phyloP scores from a whole-genome alignment of 2,329 filamentous ascomycete species.

The Zelopaecilomyces penicillatus region DNA sequence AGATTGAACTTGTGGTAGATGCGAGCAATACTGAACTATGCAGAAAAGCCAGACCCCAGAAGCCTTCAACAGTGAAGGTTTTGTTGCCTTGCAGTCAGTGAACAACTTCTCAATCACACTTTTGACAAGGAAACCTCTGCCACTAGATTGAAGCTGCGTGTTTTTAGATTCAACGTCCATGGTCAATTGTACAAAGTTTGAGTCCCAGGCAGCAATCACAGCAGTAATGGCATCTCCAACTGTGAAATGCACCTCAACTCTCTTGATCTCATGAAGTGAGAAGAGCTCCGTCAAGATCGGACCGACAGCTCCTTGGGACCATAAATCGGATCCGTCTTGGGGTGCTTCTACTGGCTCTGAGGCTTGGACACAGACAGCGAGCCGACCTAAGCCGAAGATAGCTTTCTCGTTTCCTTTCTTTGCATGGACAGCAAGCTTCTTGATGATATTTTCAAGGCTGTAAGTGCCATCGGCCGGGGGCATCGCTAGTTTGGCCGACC shows the following conservation, averaged over 20 bases:
- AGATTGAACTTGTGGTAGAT: slow-evolving; percentile 63
- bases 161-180: slow-evolving; percentile 60
- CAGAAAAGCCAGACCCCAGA: slow-evolving; percentile 94
- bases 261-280: slow-evolving; percentile 71
- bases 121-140: slow-evolving; percentile 35
- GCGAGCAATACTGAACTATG: slow-evolving; percentile 81
- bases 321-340: slow-evolving; percentile 13
- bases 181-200: slow-evolving; percentile 64
- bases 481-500: slow-evolving; percentile 35
- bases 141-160: slow-evolving; percentile 27
- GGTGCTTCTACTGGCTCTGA: slow-evolving; percentile 10
- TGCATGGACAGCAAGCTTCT: slow-evolving; percentile 57
- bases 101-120: slow-evolving; percentile 65
- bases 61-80: slow-evolving; percentile 82
- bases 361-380: slow-evolving; percentile 56
- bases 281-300: slow-evolving; percentile 62
- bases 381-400: slow-evolving; percentile 69
- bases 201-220: slow-evolving; percentile 72
- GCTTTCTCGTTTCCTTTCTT: slow-evolving; percentile 77
- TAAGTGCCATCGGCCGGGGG: slow-evolving; percentile 21
- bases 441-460: slow-evolving; percentile 40
- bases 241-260: slow-evolving; percentile 81
- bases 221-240: slow-evolving; percentile 82
- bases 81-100: slow-evolving; percentile 69
- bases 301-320: slow-evolving; percentile 34